Evolutionary conservation across 2,329 filamentous ascomycete species (phyloP).

Genomic region (Fusarium piperis): DNA sequence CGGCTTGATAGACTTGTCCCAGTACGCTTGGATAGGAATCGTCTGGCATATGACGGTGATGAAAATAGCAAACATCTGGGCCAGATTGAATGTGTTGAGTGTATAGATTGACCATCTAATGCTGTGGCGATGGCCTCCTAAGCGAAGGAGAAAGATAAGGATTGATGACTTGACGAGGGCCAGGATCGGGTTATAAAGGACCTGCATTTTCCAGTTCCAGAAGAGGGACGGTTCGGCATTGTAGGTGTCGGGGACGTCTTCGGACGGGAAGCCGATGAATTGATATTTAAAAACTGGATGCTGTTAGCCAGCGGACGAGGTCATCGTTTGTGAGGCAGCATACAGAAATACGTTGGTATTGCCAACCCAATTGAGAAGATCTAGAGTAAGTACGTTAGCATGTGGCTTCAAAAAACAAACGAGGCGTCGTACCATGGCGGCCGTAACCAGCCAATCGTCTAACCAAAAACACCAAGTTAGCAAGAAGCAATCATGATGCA

Average conservation of each 20-base stretch:
- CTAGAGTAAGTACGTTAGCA: not conserved
- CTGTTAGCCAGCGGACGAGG: not conserved
- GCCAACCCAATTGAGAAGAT: slow-evolving; percentile 24
- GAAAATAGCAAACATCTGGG: slow-evolving; percentile 47
- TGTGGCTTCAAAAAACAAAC: not conserved
- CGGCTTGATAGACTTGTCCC: slow-evolving; percentile 38
- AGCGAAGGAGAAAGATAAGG: slow-evolving; percentile 56
- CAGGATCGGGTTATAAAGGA: slow-evolving; percentile 57
- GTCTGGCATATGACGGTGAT: slow-evolving; percentile 53
- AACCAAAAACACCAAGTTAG: not conserved
- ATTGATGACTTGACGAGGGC: slow-evolving; percentile 57
- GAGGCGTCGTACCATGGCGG: slow-evolving; percentile 22
- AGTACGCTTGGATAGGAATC: slow-evolving; percentile 48
- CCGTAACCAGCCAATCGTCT: slow-evolving; percentile 33
- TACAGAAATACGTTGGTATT: slow-evolving; percentile 31
- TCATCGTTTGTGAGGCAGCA: not conserved
- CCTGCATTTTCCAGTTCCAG: slow-evolving; percentile 39
- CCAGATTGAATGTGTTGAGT: slow-evolving; percentile 47
- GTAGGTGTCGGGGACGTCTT: slow-evolving; percentile 15
- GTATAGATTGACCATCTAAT: slow-evolving; percentile 41
- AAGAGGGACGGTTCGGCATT: slow-evolving; percentile 28
- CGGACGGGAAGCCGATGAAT: slow-evolving; percentile 25
- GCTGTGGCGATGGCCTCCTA: slow-evolving; percentile 42
- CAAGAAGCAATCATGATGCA: not conserved
- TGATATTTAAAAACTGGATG: slow-evolving; percentile 27